Base-by-base conservation (phyloP, 2,329 filamentous ascomycete species). In the Fusarium sambucinum region DNA sequence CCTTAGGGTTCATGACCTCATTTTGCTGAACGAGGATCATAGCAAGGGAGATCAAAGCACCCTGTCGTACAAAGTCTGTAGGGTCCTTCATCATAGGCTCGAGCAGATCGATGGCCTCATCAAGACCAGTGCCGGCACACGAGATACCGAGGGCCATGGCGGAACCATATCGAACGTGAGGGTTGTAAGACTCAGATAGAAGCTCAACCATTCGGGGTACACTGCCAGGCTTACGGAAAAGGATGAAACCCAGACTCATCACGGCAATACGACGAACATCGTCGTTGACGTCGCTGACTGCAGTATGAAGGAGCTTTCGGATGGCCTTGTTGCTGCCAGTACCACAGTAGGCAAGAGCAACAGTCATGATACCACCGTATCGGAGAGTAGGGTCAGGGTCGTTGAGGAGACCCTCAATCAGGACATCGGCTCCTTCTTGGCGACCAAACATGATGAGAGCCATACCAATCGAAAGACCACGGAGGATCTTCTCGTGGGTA, bases 21-120 rank as follows among this genome's bases (percentile, higher is more conserved):
- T 98, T 99, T 79, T 98, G 96, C 82, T 99, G 96, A n/a, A 97
- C 92, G 86, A 99, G 90, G 74, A 99, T 97, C 96, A 99, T 99
- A 63, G 96, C 89, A 59, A 98, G 86, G 4, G 96, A 89, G 73
- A 99, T 98, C 68, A 98, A 85, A 40, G 96, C 95, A 77, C 96
- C 96, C 80, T 99, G 96, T 72, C 96, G 91, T 53, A 99, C 96
- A 78, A 99, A 99, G 82, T 99, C 96, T 60, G 94, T 97, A 10
- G 96, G 96, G 74, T 99, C 96, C 85, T 98, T 99, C 84, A 97
- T 94, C 96, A 99, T 99, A 19, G 96, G 96, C 83, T 99, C 96
- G 6, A 99, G 86, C 19, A 99, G 86, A 75, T 99, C 96, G 66
- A 98, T 96, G 23, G 96, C 96, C 81, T 99, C 96, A 67, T 97